Evolutionary conservation across 805 yeast genomes (phyloP).

Genomic region (Schwanniomyces vanrijiae): DNA sequence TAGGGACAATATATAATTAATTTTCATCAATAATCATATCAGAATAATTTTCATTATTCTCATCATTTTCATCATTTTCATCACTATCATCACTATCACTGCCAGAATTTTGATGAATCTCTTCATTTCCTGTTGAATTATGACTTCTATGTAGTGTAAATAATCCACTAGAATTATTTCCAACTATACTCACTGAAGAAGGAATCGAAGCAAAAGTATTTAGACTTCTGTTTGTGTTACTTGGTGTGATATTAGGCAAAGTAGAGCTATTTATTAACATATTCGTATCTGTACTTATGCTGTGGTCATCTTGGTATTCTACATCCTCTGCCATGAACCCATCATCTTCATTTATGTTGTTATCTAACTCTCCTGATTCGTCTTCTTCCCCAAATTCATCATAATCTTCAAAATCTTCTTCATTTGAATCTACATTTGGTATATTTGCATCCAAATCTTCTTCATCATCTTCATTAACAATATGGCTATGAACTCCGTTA

Average conservation of each 20-base stretch:
- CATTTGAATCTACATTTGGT: slow-evolving; percentile 39
- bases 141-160: not conserved
- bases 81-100: slow-evolving; percentile 6
- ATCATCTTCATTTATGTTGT: slow-evolving; percentile 26
- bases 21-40: slow-evolving; percentile 46
- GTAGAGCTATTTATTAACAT: slow-evolving; percentile 18
- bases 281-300: slow-evolving; percentile 13
- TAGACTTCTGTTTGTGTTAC: slow-evolving; percentile 15
- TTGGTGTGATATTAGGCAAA: slow-evolving; percentile 12
- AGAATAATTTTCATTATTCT: slow-evolving; percentile 26
- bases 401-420: slow-evolving; percentile 16
- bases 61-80: slow-evolving; percentile 7
- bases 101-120: slow-evolving; percentile 4
- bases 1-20: slow-evolving; percentile 4
- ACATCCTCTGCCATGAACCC: slow-evolving; percentile 50
- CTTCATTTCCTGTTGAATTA: not conserved
- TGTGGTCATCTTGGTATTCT: slow-evolving; percentile 44
- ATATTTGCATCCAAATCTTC: slow-evolving; percentile 49
- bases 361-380: slow-evolving; percentile 9
- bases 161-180: slow-evolving; percentile 1
- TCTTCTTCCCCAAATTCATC: slow-evolving; percentile 10
- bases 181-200: slow-evolving; percentile 7
- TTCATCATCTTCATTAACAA: slow-evolving; percentile 9
- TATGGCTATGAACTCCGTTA: slow-evolving; percentile 1
- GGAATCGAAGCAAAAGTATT: slow-evolving; percentile 20